Evolutionary conservation across 108 stramenopile species (phyloP).

Genomic region (Skeletonema tropicum): DNA sequence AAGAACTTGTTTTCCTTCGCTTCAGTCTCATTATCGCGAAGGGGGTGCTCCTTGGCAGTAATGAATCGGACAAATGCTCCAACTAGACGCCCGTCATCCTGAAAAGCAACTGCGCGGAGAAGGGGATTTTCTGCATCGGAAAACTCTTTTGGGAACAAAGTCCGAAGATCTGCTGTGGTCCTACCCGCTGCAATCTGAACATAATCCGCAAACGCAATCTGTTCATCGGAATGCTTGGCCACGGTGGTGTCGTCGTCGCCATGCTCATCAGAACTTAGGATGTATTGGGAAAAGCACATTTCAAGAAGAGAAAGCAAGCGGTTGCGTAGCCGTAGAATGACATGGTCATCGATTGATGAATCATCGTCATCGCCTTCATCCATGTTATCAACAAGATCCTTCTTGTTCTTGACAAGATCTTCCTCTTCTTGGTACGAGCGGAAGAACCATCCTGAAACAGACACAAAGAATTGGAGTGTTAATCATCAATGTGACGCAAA

Average conservation of each 20-base stretch:
- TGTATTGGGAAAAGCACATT: conserved; percentile 72
- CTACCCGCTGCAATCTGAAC: conserved; percentile 62
- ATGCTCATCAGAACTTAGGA: conserved; percentile 28
- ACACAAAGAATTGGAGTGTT: neutral
- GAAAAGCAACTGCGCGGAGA: conserved; percentile 65
- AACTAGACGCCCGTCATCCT: conserved; percentile 62
- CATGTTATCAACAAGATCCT: conserved; percentile 32
- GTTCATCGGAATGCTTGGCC: conserved; percentile 55
- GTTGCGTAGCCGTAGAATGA: conserved; percentile 63
- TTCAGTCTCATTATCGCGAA: conserved; percentile 28
- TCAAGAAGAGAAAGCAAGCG: conserved; percentile 59
- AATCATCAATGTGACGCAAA: neutral
- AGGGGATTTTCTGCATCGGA: conserved; percentile 55
- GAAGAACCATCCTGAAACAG: conserved; percentile 32
- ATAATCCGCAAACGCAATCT: conserved; percentile 54
- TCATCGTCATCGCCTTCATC: conserved; percentile 50
- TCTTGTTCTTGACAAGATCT: conserved; percentile 33
- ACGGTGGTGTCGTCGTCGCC: conserved; percentile 51
- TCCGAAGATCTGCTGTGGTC: conserved; percentile 67
- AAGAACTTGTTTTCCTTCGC: conserved; percentile 30
- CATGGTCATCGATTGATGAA: conserved; percentile 47
- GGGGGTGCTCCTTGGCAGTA: conserved; percentile 53
- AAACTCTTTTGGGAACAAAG: conserved; percentile 72
- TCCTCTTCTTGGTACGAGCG: conserved; percentile 30
- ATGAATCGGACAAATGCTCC: conserved; percentile 74